A percentile compares a stretch with the other conserved stretches of the same genome.
Conservation (phyloP, 306 rosid genomes). For the Lithocarpus polystachyus region DNA sequence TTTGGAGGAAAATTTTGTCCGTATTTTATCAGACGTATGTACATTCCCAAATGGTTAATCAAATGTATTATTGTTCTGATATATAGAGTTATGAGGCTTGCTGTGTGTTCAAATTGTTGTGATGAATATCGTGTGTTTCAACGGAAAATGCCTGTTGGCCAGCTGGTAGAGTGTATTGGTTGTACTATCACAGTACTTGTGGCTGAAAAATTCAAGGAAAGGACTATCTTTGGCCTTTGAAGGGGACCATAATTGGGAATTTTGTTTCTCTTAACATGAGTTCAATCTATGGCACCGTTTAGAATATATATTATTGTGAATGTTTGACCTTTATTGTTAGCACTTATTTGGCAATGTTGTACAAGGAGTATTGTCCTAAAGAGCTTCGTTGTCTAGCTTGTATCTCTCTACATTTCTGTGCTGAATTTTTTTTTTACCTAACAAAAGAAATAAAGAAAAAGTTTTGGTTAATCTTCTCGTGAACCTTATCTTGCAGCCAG, state of each 20-base stretch:
- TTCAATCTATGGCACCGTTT: neutral
- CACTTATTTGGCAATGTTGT: neutral
- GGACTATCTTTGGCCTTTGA: neutral
- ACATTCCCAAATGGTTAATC: neutral
- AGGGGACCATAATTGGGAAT: neutral
- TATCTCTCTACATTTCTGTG: neutral
- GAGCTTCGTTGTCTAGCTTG: conserved; percentile 1
- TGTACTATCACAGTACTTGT: neutral
- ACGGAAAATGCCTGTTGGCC: neutral
- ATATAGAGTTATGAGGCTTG: neutral
- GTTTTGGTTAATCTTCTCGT: conserved; percentile 7
- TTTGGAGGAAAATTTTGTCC: too few relatives aligned
- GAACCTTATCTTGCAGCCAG: conserved; percentile 61
- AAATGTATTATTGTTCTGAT: neutral
- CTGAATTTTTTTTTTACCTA: neutral
- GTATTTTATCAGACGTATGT: neutral
- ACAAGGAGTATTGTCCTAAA: neutral
- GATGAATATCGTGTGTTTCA: neutral
- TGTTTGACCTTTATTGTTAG: neutral
- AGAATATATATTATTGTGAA: neutral
- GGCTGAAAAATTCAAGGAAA: neutral
- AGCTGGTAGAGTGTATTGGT: neutral
- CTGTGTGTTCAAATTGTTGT: neutral
- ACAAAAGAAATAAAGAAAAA: neutral
- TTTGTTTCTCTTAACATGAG: neutral